Base-by-base conservation (phyloP, 1,139 yeast genomes). In the Yamadazyma aaseri region DNA sequence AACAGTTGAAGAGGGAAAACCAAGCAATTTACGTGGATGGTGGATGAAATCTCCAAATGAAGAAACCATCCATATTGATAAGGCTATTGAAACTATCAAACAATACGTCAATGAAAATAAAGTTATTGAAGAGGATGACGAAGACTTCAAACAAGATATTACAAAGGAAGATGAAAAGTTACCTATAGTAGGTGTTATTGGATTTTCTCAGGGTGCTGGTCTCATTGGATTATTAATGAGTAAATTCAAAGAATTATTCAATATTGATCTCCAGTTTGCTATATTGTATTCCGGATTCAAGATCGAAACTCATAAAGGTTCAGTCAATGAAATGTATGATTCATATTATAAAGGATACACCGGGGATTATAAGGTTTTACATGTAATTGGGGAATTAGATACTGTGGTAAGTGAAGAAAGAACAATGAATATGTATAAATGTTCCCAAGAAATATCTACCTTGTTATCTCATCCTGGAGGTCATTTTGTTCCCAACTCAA, bases 341-440 rank as follows among this genome's bases (percentile, higher is more conserved):
- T 36, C 46, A 4, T 57, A 50, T 35, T 80, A 77, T 44, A 65
- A 39, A 50, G 53, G 24, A 60, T 39, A 42, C 3, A 38, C 35
- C 8, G 39, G 34, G 20, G 43, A 55, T 2, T 46, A 81, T 32
- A 57, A 63, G 10, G 55, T 81, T 2, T 62, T 92, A 35, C 96
- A 89, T 54, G 81, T 92, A 0, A 61, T 81, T 35, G 97, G 97
- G 6, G 90, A 90, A 36, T 62, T 89, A 26, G 98, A 92, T 53
- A 86, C 97, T 0, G 82, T 92, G 11, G 92, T 90, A 3, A 78
- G 82, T n/a, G 89, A 84, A 32, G 81, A 75, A 31, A 69, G 94
- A 40, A 72, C 83, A 0, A 62, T 76, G 59, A 60, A 67, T 1
- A 62, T 90, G 26, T 80, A 68, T 47, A 73, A 86, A 8, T 58